These are phyloP conservation scores for Rhizoclosmatium globosum DNA, from an alignment of 192 early-diverging fungal species.

Conservation along the genomic window DNA sequence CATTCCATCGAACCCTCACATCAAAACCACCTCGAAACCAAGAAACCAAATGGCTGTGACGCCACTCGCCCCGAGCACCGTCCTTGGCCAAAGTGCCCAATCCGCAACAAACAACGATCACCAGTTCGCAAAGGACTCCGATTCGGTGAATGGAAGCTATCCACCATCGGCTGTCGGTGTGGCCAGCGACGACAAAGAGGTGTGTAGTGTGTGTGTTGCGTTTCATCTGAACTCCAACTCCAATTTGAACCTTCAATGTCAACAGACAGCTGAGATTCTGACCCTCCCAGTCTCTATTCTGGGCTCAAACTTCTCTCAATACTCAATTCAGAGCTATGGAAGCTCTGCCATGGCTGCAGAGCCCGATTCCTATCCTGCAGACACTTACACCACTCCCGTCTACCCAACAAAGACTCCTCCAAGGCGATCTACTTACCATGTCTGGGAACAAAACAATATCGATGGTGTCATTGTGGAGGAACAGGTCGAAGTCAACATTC, in stretches of 20 bases:
- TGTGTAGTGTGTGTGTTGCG: neutral
- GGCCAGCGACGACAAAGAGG: neutral
- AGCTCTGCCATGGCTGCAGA: neutral
- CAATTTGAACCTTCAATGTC: neutral
- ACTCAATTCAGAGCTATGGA: neutral
- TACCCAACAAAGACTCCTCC: slow-evolving; percentile 12
- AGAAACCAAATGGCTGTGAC: neutral
- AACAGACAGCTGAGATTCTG: neutral
- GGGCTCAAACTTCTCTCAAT: neutral
- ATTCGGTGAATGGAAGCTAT: neutral
- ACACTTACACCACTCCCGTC: neutral
- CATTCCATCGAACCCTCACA: neutral
- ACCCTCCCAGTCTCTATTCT: neutral
- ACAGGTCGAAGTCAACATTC: slow-evolving; percentile 29
- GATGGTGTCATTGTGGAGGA: slow-evolving; percentile 24
- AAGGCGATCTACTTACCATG: slow-evolving; percentile 2
- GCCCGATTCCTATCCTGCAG: neutral
- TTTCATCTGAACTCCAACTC: neutral
- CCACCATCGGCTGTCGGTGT: neutral
- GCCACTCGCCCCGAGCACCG: neutral
- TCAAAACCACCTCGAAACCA: neutral
- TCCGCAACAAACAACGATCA: neutral
- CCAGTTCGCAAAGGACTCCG: neutral
- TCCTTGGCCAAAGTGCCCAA: neutral
- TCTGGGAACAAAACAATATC: slow-evolving; percentile 21